A percentile compares a stretch with the other conserved stretches of the same genome.
Evolutionary conservation across 2,329 filamentous ascomycete genomes (phyloP).

Genomic region (Lecanosticta acicola): DNA sequence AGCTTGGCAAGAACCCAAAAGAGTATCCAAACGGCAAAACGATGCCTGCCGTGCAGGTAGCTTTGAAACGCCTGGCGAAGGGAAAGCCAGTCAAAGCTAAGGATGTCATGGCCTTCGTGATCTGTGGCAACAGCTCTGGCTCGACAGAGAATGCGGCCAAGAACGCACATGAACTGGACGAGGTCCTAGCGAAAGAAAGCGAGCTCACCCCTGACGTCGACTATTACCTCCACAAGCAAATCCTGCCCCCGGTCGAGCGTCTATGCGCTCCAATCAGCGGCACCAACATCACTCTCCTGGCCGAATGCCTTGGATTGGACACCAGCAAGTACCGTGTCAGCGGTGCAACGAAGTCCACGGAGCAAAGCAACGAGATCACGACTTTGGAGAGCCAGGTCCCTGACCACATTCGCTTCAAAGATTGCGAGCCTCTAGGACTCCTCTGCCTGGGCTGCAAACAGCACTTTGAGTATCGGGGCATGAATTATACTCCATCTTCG

Average conservation of each 20-base stretch:
- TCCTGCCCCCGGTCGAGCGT: constrained; percentile 94
- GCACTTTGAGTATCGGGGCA: constrained; percentile 68
- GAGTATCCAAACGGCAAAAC: constrained; percentile 91
- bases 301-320: constrained; percentile 90
- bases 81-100: constrained; percentile 87
- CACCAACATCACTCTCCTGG: constrained; percentile 82
- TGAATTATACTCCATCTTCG: constrained; percentile 43
- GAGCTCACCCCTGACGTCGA: constrained; percentile 84
- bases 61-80: constrained; percentile 76
- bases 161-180: constrained; percentile 79
- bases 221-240: constrained; percentile 97
- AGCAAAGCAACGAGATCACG: constrained; percentile 66
- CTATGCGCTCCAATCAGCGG: constrained; percentile 92
- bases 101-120: constrained; percentile 93
- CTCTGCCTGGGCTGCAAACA: constrained; percentile 77
- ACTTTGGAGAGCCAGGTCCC: constrained; percentile 92
- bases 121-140: constrained; percentile 66
- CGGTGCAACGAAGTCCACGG: constrained; percentile 45
- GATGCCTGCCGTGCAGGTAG: constrained; percentile 97
- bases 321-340: constrained; percentile 76
- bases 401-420: constrained; percentile 80
- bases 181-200: constrained; percentile 71
- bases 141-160: constrained; percentile 67
- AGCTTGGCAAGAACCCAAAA: constrained; percentile 87
- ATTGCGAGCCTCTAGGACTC: constrained; percentile 69